A percentile compares a stretch with the other conserved stretches of the same genome.
Conservation (phyloP, 352 stramenopile genomes). For the Globisporangium nunn region DNA sequence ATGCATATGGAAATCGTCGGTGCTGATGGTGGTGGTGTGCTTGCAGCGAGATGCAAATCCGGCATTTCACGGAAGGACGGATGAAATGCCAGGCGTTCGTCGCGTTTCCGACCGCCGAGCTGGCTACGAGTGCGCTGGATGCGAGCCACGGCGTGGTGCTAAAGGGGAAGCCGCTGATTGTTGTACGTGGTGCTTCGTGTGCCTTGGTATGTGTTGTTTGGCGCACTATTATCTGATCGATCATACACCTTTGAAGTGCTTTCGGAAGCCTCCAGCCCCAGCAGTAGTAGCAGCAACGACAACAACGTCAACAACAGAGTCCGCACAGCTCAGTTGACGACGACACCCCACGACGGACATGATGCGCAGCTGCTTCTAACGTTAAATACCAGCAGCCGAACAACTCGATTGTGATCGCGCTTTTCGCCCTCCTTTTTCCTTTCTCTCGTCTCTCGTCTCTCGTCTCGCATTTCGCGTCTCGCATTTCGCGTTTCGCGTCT, state of each 20-base stretch:
- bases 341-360: neutral
- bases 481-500: neutral
- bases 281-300: neutral
- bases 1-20: neutral
- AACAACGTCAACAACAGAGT: neutral
- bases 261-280: conserved; percentile 10
- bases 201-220: neutral
- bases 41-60: conserved; percentile 39
- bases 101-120: conserved; percentile 40
- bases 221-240: neutral
- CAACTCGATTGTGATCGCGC: neutral
- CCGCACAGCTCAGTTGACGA: neutral
- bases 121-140: conserved; percentile 44
- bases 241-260: conserved; percentile 9
- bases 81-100: conserved; percentile 88
- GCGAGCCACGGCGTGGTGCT: conserved; percentile 65
- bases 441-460: neutral
- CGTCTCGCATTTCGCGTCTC: neutral
- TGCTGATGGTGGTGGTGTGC: neutral
- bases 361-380: conserved; percentile 1
- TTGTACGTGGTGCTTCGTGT: conserved; percentile 41
- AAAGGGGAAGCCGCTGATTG: conserved; percentile 71
- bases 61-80: conserved; percentile 67
- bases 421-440: neutral
- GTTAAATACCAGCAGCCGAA: conserved; percentile 11